Evolutionary conservation across 2,329 filamentous ascomycete species (phyloP), one percentile per base, ranked within the genome.

Genomic region (Albifimbria verrucaria): DNA sequence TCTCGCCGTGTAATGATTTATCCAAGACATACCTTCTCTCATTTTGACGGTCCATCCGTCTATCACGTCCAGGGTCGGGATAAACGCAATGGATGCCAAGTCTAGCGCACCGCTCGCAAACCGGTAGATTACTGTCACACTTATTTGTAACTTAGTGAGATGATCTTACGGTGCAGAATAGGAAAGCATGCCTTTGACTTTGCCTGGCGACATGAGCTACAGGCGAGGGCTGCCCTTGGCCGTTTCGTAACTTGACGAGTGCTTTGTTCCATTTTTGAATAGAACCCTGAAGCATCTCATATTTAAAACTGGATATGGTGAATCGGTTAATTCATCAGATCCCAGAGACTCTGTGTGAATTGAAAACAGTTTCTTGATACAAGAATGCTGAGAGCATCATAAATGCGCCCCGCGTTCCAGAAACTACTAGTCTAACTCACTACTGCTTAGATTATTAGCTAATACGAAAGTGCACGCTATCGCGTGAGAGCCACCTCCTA

Each of bases 41-140:
- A 28, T 57, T 57, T 26, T 60, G 58, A 3, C 61, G 59, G 23
- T 61, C 55, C 50, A 63, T 57, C 26, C 61, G 60, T 51, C 61
- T 62, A 51, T 63, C 61, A 24, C 55, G 59, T 10, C 55, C 58
- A 21, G 54, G 58, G 44, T 59, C 53, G 20, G 59, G 56, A 28
- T 62, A 63, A 39, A 59, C 53, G 42, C 61, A 63, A 7, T 52
- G 51, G 45, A 56, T 41, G 28, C 50, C 53, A 24, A 51, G 51
- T 21, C 49, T 50, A 1, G 43, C 47, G 43, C 61, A 63, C 22
- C 60, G 60, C 47, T 59, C 59, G 51, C 61, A 63, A 3, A 56
- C 52, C 12, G 61, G 60, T 18, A 52, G 49, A 18, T 49, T 51
- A 28, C 59, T 57, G 42, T 63, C 60, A 42, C 61, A 63, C 60